phyloP scores from a whole-genome alignment of 148 eudicot genomes.

The Simmondsia chinensis region DNA sequence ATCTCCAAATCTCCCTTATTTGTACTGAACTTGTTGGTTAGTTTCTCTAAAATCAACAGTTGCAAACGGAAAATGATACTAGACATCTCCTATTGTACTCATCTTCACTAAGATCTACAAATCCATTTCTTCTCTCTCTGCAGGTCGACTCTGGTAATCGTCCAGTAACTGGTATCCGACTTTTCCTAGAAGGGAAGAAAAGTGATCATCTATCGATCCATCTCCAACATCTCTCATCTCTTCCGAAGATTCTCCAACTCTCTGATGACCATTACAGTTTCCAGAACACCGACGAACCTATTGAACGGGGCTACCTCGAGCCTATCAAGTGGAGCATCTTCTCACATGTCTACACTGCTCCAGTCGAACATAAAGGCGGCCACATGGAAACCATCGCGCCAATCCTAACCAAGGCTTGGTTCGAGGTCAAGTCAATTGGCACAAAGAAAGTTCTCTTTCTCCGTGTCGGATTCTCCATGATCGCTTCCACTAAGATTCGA shows the following conservation, averaged over 20 bases:
- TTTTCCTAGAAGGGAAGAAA: conserved; percentile 81
- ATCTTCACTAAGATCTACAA: too few species aligned
- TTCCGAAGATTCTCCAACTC: conserved; percentile 66
- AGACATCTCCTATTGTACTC: too few species aligned
- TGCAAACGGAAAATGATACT: too few species aligned
- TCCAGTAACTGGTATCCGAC: conserved; percentile 89
- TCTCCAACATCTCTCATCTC: conserved; percentile 79
- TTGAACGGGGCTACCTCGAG: conserved; percentile 49
- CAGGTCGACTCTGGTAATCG: conserved; percentile 71
- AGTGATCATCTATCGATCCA: conserved; percentile 81
- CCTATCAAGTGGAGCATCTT: conserved; percentile 88
- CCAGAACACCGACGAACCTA: conserved; percentile 31
- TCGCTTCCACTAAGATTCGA: conserved; percentile 58
- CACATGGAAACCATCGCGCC: conserved; percentile 49
- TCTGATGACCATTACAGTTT: conserved; percentile 41
- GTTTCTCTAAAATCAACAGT: too few species aligned
- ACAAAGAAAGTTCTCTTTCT: conserved; percentile 74
- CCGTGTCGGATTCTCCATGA: conserved; percentile 67
- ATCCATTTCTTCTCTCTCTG: too few species aligned
- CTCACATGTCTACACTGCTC: conserved; percentile 88
- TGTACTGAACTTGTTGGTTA: too few species aligned
- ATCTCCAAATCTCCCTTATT: too few species aligned
- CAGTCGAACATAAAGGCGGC: conserved; percentile 43
- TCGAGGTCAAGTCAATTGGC: conserved; percentile 71
- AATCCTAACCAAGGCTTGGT: conserved; percentile 80